Evolutionary conservation across 176 grass and related monocot species (phyloP).

Genomic region (Bromus sterilis): DNA sequence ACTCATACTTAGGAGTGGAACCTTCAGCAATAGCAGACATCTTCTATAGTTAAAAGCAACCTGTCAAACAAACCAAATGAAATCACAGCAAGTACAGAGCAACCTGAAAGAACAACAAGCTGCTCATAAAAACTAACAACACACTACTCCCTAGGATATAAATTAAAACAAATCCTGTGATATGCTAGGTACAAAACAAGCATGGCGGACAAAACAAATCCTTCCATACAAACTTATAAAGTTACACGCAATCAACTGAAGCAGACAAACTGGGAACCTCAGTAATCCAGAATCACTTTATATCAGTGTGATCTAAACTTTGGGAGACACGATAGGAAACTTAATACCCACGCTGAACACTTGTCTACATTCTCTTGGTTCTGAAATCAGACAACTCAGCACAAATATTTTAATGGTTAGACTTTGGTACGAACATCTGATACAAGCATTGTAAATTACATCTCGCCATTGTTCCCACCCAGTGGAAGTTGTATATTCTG

Average conservation of each 20-base stretch:
- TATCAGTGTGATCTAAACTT: background rate
- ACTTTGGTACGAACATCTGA: background rate
- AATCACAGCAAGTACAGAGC: background rate
- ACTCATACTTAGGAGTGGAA: constrained; percentile 51
- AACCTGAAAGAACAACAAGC: background rate
- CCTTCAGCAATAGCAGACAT: constrained; percentile 39
- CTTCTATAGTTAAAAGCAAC: background rate
- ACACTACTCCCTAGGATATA: background rate
- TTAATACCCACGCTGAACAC: background rate
- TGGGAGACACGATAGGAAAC: background rate
- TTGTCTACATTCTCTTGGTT: background rate
- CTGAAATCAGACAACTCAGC: background rate
- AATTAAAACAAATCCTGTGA: background rate
- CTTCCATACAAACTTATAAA: background rate
- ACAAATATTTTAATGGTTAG: background rate
- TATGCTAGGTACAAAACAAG: background rate
- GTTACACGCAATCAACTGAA: background rate
- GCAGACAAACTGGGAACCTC: background rate
- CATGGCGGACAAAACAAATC: background rate
- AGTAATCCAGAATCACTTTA: background rate
- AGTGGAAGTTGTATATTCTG: background rate
- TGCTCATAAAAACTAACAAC: background rate
- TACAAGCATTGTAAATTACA: background rate
- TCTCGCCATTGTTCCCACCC: background rate
- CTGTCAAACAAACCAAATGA: too few relatives aligned